These are phyloP conservation scores for Dendrothele bispora DNA, from an alignment of 768 basidiomycete species.

Conservation along the genomic window DNA sequence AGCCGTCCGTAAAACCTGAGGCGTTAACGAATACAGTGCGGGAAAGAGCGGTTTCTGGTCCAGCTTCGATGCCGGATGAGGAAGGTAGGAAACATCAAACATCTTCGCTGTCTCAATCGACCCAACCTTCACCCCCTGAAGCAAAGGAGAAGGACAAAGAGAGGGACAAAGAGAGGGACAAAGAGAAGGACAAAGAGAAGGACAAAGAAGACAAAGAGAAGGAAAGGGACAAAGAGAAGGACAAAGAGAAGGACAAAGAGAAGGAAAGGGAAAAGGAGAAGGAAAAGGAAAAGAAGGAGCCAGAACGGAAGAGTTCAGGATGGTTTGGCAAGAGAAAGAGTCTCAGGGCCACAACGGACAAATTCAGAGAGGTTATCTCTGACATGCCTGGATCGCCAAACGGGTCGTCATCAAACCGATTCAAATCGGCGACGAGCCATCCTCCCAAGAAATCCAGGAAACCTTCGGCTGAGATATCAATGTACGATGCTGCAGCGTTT, in stretches of 20 bases:
- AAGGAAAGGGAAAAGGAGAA: no score
- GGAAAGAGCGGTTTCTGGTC: neutral
- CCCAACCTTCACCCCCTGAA: slow-evolving; percentile 17
- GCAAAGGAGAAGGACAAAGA: slow-evolving; percentile 31
- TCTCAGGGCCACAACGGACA: slow-evolving; percentile 36
- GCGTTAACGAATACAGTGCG: neutral
- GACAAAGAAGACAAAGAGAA: no score
- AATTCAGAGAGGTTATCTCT: slow-evolving; percentile 9
- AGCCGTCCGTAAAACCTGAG: slow-evolving; percentile 2
- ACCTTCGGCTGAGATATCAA: slow-evolving; percentile 21
- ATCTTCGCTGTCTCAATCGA: slow-evolving; percentile 21
- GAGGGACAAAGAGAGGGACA: no score
- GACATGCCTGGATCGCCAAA: neutral
- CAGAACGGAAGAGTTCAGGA: slow-evolving; percentile 39
- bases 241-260: no score
- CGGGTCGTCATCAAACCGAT: slow-evolving; percentile 24
- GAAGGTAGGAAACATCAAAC: slow-evolving; percentile 11
- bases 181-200: no score
- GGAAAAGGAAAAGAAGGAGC: slow-evolving; percentile 33
- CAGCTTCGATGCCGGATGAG: neutral
- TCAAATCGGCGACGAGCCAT: slow-evolving; percentile 17
- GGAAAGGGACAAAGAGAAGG: no score
- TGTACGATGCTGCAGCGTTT: slow-evolving; percentile 3
- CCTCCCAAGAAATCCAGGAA: slow-evolving; percentile 2
- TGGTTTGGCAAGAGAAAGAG: slow-evolving; percentile 60